A percentile compares a stretch with the other conserved stretches of the same genome.
phyloP scores from a whole-genome alignment of 805 yeast genomes.

The Sugiyamaella floridensis region DNA sequence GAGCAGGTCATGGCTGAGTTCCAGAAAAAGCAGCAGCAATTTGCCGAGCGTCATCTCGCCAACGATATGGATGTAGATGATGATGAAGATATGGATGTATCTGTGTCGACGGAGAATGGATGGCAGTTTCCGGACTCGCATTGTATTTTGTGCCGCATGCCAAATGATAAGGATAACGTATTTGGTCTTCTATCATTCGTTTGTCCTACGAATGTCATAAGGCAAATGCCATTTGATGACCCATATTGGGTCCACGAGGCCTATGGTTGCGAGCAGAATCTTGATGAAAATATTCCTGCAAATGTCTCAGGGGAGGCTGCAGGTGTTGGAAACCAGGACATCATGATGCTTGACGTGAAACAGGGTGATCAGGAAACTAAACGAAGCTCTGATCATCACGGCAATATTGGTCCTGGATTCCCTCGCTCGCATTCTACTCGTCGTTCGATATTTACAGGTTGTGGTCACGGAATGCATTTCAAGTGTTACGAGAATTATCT shows the following conservation, averaged over 20 bases:
- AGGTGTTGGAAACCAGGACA: conserved; percentile 8
- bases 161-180: conserved; percentile 54
- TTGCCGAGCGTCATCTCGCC: conserved; percentile 48
- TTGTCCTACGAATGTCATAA: conserved; percentile 49
- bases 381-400: conserved; percentile 30
- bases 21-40: conserved; percentile 69
- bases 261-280: conserved; percentile 46
- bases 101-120: conserved; percentile 6
- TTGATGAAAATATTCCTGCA: conserved; percentile 22
- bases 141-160: conserved; percentile 79
- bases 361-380: conserved; percentile 28
- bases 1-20: conserved; percentile 69
- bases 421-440: conserved; percentile 27
- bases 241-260: conserved; percentile 60
- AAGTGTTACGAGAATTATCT: conserved; percentile 61
- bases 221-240: conserved; percentile 58
- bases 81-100: conserved; percentile 33
- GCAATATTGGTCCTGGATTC: conserved; percentile 68
- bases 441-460: conserved; percentile 50
- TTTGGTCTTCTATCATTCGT: conserved; percentile 70
- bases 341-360: conserved; percentile 31
- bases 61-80: conserved; percentile 30
- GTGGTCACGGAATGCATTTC: conserved; percentile 93
- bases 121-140: conserved; percentile 71
- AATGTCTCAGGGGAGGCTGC: neutral